Conservation (phyloP, 2,329 filamentous ascomycete species). For the Nothopassalora personata region DNA sequence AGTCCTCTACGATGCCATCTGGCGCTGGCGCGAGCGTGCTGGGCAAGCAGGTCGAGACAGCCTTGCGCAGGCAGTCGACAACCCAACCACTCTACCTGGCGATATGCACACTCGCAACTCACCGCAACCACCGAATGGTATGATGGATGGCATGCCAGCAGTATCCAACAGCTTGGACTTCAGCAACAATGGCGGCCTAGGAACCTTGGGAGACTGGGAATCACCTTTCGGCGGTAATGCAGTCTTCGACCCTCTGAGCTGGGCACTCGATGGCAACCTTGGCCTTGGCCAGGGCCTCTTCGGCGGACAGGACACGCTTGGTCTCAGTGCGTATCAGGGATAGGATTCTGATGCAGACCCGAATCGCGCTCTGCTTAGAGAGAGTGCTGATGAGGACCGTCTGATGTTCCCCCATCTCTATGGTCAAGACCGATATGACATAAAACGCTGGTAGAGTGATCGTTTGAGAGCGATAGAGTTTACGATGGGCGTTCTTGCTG, state of each 20-base stretch:
- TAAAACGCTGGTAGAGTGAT: not conserved
- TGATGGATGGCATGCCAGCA: conserved; percentile 12
- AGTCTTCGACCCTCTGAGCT: conserved; percentile 87
- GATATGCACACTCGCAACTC: conserved; percentile 26
- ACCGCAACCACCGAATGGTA: conserved; percentile 22
- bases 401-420: not conserved
- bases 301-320: conserved; percentile 12
- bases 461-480: not conserved
- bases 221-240: conserved; percentile 55
- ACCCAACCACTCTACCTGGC: conserved; percentile 55
- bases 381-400: not conserved
- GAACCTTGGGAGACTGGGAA: conserved; percentile 19
- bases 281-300: conserved; percentile 18
- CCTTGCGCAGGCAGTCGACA: conserved; percentile 63
- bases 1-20: conserved; percentile 76
- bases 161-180: conserved; percentile 23
- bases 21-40: conserved; percentile 77
- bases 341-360: not conserved
- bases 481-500: not conserved
- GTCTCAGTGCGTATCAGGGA: conserved; percentile 2
- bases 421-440: not conserved
- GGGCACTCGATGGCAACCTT: conserved; percentile 82
- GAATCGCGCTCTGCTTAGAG: not conserved
- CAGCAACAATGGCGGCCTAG: conserved; percentile 9
- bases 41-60: conserved; percentile 43